These are phyloP conservation scores for Monilinia fructicola DNA, from an alignment of 2,329 filamentous ascomycete species.

Conservation along the genomic window DNA sequence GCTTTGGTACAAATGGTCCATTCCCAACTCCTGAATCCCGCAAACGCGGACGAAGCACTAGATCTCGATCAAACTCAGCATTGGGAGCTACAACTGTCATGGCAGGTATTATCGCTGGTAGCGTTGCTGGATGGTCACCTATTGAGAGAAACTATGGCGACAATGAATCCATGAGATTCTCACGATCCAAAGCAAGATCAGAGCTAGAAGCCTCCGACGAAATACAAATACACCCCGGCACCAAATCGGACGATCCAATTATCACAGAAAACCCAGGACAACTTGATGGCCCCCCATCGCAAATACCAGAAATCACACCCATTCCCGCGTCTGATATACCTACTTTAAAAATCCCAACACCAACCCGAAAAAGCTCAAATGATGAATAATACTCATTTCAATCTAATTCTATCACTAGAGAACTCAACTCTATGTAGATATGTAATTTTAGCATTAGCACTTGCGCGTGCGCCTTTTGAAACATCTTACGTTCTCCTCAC, in stretches of 20 bases:
- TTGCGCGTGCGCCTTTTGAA: not conserved
- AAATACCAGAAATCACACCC: slow-evolving; percentile 34
- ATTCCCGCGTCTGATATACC: slow-evolving; percentile 22
- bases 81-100: slow-evolving; percentile 75
- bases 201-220: slow-evolving; percentile 47
- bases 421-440: slow-evolving; percentile 8
- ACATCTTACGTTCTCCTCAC: not conserved
- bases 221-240: slow-evolving; percentile 51
- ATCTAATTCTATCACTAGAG: not conserved
- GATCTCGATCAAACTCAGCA: slow-evolving; percentile 64
- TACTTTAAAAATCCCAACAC: slow-evolving; percentile 11
- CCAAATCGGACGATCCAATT: slow-evolving; percentile 48
- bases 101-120: slow-evolving; percentile 79
- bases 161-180: slow-evolving; percentile 37
- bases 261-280: slow-evolving; percentile 45
- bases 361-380: not conserved
- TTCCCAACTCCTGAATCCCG: slow-evolving; percentile 60
- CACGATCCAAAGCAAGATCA: slow-evolving; percentile 32
- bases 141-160: slow-evolving; percentile 55
- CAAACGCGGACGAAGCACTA: slow-evolving; percentile 64
- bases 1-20: slow-evolving; percentile 45
- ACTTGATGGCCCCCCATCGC: slow-evolving; percentile 36
- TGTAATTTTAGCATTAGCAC: slow-evolving; percentile 10
- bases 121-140: slow-evolving; percentile 75
- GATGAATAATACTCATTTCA: not conserved